Conservation (phyloP, 108 stramenopile genomes). For the Skeletonema grethae region DNA sequence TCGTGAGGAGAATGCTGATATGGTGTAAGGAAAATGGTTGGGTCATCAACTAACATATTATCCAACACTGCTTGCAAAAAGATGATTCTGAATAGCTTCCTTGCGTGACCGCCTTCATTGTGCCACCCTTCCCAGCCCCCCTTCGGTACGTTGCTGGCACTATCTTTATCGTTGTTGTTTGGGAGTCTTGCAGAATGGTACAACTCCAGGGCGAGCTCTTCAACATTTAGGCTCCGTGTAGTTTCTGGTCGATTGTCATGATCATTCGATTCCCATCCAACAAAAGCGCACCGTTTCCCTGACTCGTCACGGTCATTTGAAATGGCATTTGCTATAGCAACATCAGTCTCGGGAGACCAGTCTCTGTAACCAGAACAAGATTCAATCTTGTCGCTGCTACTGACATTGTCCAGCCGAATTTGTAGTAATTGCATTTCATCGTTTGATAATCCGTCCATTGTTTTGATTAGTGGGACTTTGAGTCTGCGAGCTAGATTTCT, state of each 20-base stretch:
- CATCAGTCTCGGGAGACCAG: slow-evolving; percentile 74
- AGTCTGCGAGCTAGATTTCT: slow-evolving; percentile 67
- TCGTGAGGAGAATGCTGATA: slow-evolving; percentile 86
- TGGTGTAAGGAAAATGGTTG: slow-evolving; percentile 67
- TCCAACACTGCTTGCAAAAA: slow-evolving; percentile 38
- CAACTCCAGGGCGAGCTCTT: slow-evolving; percentile 81
- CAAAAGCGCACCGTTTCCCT: slow-evolving; percentile 70
- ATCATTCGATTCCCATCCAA: slow-evolving; percentile 68
- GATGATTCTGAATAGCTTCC: slow-evolving; percentile 77
- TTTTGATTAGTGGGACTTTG: slow-evolving; percentile 58
- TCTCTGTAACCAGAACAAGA: slow-evolving; percentile 51
- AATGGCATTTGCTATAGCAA: slow-evolving; percentile 70
- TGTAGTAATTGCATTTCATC: slow-evolving; percentile 57
- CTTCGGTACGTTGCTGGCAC: background rate
- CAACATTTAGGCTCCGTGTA: slow-evolving; percentile 71
- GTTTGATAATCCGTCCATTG: slow-evolving; percentile 29
- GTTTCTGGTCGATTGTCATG: slow-evolving; percentile 24
- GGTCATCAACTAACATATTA: slow-evolving; percentile 7
- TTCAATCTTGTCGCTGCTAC: slow-evolving; percentile 11
- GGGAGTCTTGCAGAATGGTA: slow-evolving; percentile 73
- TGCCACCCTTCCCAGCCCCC: slow-evolving; percentile 85
- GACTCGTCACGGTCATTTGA: slow-evolving; percentile 24
- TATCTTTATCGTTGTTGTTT: slow-evolving; percentile 7
- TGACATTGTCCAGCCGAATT: slow-evolving; percentile 49
- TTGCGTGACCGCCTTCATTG: slow-evolving; percentile 76